Percentiles rank a stretch among this genome's conserved stretches.
Evolutionary conservation across 1,284 basidiomycete species (phyloP).

Genomic region (Takashimella koratensis): DNA sequence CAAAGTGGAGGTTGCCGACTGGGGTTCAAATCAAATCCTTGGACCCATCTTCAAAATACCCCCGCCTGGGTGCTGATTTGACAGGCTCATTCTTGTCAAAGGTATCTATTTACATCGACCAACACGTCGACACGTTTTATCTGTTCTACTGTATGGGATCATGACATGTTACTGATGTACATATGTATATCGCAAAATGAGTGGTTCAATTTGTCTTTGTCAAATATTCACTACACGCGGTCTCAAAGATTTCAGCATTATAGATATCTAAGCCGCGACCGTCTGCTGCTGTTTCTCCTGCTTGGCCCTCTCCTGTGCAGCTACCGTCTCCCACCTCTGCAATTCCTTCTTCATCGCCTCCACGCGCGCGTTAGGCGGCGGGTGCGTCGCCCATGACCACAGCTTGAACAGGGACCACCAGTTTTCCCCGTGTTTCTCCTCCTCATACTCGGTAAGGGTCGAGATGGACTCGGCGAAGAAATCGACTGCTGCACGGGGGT

Average conservation of each 20-base stretch:
- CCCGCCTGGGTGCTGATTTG: no score
- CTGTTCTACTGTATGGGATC: no score
- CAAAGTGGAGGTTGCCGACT: conserved; percentile 3
- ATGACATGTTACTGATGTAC: no score
- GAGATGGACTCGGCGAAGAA: conserved; percentile 35
- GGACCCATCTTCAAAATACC: no score
- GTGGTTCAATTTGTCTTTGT: no score
- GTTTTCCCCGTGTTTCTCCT: conserved; percentile 7
- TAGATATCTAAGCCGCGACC: no score
- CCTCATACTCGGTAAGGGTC: conserved; percentile 36
- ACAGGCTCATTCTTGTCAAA: not conserved
- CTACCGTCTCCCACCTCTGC: conserved; percentile 60
- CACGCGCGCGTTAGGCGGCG: conserved; percentile 60
- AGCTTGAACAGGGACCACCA: conserved; percentile 35
- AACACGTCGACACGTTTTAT: no score
- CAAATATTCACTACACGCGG: no score
- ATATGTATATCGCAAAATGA: no score
- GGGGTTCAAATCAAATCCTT: no score
- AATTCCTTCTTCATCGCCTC: conserved; percentile 62
- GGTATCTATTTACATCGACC: conserved; percentile 4
- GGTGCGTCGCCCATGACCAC: conserved; percentile 54
- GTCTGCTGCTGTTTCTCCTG: no score
- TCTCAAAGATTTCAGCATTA: no score
- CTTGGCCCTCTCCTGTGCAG: not conserved
- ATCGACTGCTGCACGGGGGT: conserved; percentile 56